Base-by-base conservation (phyloP, 345 rosid genomes). In the Sapria himalayana region DNA sequence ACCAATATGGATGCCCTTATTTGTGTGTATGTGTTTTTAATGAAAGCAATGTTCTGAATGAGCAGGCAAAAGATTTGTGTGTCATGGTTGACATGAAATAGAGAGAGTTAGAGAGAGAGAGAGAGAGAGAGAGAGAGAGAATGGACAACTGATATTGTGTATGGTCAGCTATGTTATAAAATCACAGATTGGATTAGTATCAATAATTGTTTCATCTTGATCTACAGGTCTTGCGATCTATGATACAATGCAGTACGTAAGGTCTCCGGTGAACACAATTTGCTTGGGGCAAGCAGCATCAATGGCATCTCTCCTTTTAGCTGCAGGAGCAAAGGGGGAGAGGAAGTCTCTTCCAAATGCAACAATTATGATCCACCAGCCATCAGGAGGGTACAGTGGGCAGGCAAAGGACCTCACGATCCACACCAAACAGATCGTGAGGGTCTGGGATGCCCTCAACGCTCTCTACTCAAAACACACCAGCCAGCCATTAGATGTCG, bases 201-300 rank as follows among this genome's bases (percentile, higher is more conserved):
- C n/a, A n/a, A n/a, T n/a, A 4, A 34, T 33, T 16, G 13, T 29
- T 35, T 14, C 37, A 9, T 25, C 13, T 38, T n/a, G 43, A 20
- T 14, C 2, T 45, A 4, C 73, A 74, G 99, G 99, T 39, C 93
- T 91, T 60, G 96, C 96, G 12, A 84, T 91, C 48, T 84, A 91
- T 33, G 96, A 91, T 43, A 91, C 96, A 0, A 84, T 91, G 94
- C 96, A 77, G 62, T 91, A 84, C 56, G 73, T 91, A 41, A 73
- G 81, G 29, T 84, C 93, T 49, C 96, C 99, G 3, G 59, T 91
- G 24, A 74, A 65, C 52, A 91, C 99, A 20, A 77, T 75, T 32
- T 91, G 99, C 57, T 50, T 91, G 60, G 99, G 99, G 10, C 99
- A 84, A 56, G 99, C 99, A 54, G 99, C 99, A 12, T 91, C 99